Conservation (phyloP, 2,329 filamentous ascomycete species). For the Xylariaceae sp. region DNA sequence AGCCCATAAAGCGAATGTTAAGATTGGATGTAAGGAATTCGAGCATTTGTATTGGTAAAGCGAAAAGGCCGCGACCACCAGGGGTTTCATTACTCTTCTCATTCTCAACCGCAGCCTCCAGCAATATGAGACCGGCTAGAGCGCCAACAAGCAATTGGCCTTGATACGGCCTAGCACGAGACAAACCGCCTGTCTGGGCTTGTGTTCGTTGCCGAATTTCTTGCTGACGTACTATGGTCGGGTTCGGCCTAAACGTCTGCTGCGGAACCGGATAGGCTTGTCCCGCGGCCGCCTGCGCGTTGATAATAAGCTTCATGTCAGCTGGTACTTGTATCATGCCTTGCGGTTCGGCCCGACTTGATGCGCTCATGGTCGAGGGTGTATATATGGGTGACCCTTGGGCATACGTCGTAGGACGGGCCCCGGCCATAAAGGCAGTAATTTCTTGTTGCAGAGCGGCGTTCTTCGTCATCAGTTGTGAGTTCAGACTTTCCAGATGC, state of each 20-base stretch:
- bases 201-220: constrained; percentile 47
- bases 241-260: constrained; percentile 37
- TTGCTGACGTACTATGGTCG: constrained; percentile 48
- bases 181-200: constrained; percentile 50
- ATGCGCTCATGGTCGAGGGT: constrained; percentile 40
- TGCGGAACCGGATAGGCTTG: constrained; percentile 46
- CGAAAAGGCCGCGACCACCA: constrained; percentile 61
- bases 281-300: constrained; percentile 50
- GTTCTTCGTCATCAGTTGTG: constrained; percentile 76
- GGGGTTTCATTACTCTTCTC: constrained; percentile 59
- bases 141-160: constrained; percentile 89
- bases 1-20: constrained; percentile 50
- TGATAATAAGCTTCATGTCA: constrained; percentile 57
- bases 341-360: constrained; percentile 40
- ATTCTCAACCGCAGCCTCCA: constrained; percentile 69
- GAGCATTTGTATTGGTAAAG: constrained; percentile 56
- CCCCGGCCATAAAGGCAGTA: constrained; percentile 64
- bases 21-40: constrained; percentile 42
- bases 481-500: constrained; percentile 87
- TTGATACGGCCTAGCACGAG: constrained; percentile 49
- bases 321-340: constrained; percentile 63
- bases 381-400: constrained; percentile 40
- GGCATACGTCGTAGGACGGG: constrained; percentile 51
- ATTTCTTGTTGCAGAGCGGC: constrained; percentile 70
- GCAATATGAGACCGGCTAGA: constrained; percentile 83